phyloP scores from a whole-genome alignment of 225 moss, liverwort and hornwort genomes.

The Anthoceros angustus region DNA sequence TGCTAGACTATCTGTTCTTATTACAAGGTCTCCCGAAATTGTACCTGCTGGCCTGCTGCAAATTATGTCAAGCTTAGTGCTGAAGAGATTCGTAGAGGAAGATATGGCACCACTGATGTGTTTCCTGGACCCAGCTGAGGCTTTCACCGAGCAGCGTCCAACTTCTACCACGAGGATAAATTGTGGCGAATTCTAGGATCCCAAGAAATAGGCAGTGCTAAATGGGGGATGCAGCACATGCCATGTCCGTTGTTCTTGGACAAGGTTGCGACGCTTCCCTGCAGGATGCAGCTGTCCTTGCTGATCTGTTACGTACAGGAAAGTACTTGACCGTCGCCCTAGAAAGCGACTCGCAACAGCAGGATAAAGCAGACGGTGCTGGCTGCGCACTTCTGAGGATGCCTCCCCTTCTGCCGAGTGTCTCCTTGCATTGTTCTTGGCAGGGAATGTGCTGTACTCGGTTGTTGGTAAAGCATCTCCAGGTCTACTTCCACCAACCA shows the following conservation, averaged over 20 bases:
- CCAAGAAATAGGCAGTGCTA: slow-evolving; percentile 30
- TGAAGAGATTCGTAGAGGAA: slow-evolving; percentile 40
- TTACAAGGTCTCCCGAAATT: slow-evolving; percentile 29
- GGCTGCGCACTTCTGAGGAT: slow-evolving; percentile 33
- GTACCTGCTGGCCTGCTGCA: slow-evolving; percentile 29
- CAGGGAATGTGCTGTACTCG: slow-evolving; percentile 33
- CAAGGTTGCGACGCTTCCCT: slow-evolving; percentile 50
- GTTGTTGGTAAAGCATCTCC: slow-evolving; percentile 27
- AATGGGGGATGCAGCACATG: slow-evolving; percentile 41
- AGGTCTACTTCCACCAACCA: slow-evolving; percentile 31
- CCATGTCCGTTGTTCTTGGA: slow-evolving; percentile 48
- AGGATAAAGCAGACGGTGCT: slow-evolving; percentile 34
- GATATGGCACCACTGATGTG: slow-evolving; percentile 37
- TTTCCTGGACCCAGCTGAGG: slow-evolving; percentile 36
- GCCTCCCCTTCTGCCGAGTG: slow-evolving; percentile 35
- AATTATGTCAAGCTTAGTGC: slow-evolving; percentile 28
- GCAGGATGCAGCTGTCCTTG: slow-evolving; percentile 34
- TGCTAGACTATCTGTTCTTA: slow-evolving; percentile 30
- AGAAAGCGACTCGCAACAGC: slow-evolving; percentile 24
- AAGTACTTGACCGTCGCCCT: slow-evolving; percentile 20
- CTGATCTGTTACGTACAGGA: slow-evolving; percentile 17
- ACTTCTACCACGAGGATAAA: slow-evolving; percentile 43
- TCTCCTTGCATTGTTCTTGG: slow-evolving; percentile 37
- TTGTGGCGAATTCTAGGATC: slow-evolving; percentile 35
- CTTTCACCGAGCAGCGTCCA: slow-evolving; percentile 37